Conservation (phyloP, 768 basidiomycete genomes). For the Mycena pura region DNA sequence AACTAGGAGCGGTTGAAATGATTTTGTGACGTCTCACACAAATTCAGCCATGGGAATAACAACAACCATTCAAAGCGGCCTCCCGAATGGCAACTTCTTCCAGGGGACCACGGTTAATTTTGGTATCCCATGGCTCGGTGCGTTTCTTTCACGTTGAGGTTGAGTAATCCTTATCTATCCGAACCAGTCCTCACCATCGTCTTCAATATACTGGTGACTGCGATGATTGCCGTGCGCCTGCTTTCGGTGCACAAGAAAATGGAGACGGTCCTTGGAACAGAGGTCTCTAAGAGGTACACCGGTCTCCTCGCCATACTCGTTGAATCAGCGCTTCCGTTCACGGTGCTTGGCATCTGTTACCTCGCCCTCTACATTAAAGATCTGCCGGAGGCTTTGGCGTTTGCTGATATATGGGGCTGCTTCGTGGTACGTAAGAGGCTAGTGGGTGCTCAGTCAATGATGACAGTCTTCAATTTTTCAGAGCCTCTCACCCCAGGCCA, state of each 20-base stretch:
- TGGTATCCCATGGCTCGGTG: constrained; percentile 36
- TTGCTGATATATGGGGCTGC: constrained; percentile 23
- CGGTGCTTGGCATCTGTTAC: constrained; percentile 38
- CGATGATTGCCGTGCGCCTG: constrained; percentile 37
- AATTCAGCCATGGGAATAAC: constrained; percentile 35
- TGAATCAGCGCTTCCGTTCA: constrained; percentile 41
- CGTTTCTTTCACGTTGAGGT: not conserved
- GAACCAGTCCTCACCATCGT: constrained; percentile 32
- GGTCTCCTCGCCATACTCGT: constrained; percentile 37
- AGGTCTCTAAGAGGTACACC: constrained; percentile 35
- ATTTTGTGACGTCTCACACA: not conserved
- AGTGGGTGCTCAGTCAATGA: not conserved
- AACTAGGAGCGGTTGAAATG: not conserved
- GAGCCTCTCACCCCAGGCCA: constrained; percentile 15
- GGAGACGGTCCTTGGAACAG: constrained; percentile 25
- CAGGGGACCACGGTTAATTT: constrained; percentile 31
- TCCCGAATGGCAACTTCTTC: constrained; percentile 32
- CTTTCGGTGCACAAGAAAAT: constrained; percentile 29
- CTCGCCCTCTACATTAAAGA: constrained; percentile 38
- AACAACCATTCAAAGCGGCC: constrained; percentile 33
- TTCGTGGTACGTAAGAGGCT: constrained; percentile 2
- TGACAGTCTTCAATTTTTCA: not conserved
- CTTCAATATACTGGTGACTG: constrained; percentile 39
- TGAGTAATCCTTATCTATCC: constrained; percentile 28
- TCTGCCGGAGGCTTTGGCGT: constrained; percentile 30